Base-by-base conservation (phyloP, 2,329 filamentous ascomycete genomes). In the Talaromyces sp. region DNA sequence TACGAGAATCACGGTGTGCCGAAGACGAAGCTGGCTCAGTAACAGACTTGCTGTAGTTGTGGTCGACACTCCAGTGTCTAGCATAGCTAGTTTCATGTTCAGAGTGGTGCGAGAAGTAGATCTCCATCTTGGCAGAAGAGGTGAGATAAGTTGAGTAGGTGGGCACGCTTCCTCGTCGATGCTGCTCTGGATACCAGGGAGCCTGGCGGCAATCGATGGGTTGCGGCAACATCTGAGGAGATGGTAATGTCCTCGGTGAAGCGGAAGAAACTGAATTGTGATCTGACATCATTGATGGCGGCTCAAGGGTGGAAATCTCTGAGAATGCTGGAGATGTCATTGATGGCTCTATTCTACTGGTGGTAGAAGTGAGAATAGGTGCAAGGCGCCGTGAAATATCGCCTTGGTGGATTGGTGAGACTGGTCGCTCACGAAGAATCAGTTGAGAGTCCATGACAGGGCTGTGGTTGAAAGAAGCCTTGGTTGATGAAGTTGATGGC, bases 231-330 rank as follows among this genome's bases (percentile, higher is more conserved):
- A 78, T 70, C 58, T 79, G 76, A 19, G 80, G 78, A 3, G 79
- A 81, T 47, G 76, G 73, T 59, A 77, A 65, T 68, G 73, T 79
- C 72, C 72, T 79, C 16, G 87, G 86, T 11, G 88, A 89, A 35
- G 84, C 84, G 3, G 87, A 87, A 73, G 86, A 86, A 64, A 85
- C 82, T 1, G 88, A 89, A 68, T 85, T 84, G 33, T 82, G 81
- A 74, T 95, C 91, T 0, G 90, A 92, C 59, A 91, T 83, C 68
- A 92, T 82, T 1, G 89, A 90, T 7, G 89, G 89, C 4, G 88
- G 86, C 52, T 90, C 88, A 16, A 84, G 79, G 2, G 82, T 84
- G 19, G 84, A 91, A 45, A 85, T 82, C 62, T 89, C 86, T 2
- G 87, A 89, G 69, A 83, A 86, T 60, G 85, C 83, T 14, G 89